Conservation (phyloP, 2,329 filamentous ascomycete genomes). For the Thermomyces lanuginosus region DNA sequence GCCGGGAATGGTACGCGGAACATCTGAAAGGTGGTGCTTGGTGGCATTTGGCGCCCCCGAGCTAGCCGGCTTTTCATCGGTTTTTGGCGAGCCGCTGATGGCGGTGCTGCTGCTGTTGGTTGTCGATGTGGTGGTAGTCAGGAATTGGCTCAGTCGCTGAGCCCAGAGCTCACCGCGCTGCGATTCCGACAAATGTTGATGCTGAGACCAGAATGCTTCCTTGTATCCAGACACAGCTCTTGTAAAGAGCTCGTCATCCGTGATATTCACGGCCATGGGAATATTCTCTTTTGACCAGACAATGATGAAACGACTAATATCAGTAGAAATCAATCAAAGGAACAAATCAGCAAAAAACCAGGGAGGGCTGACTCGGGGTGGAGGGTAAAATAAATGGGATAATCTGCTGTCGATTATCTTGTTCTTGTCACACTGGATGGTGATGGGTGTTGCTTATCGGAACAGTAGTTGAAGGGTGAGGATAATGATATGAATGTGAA, state of each 20-base stretch:
- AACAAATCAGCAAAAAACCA: too few relatives aligned
- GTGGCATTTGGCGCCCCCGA: conserved; percentile 9
- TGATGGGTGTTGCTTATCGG: too few relatives aligned
- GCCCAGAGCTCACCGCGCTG: conserved; percentile 27
- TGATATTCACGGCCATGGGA: conserved; percentile 19
- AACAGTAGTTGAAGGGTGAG: too few relatives aligned
- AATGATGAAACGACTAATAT: too few relatives aligned
- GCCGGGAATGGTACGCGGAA: conserved; percentile 24
- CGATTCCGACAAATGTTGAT: conserved; percentile 25
- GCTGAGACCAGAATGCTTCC: conserved; percentile 26
- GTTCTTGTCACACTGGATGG: too few relatives aligned
- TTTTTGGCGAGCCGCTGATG: too few relatives aligned
- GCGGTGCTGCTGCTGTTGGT: conserved; percentile 6
- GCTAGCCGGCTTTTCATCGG: too few relatives aligned
- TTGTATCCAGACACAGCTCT: conserved; percentile 27
- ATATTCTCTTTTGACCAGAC: conserved; percentile 8
- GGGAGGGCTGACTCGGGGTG: too few relatives aligned
- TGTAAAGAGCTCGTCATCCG: conserved; percentile 25
- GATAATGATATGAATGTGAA: too few relatives aligned
- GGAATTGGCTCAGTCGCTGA: conserved; percentile 23
- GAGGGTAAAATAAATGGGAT: too few relatives aligned
- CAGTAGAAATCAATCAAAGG: too few relatives aligned
- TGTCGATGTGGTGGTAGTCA: conserved; percentile 13
- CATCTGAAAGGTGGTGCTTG: conserved; percentile 20
- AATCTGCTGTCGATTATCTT: too few relatives aligned